Percentiles rank a stretch among this genome's conserved stretches.
phyloP scores from a whole-genome alignment of 495 filamentous ascomycete genomes.

The Pyronema domesticum region DNA sequence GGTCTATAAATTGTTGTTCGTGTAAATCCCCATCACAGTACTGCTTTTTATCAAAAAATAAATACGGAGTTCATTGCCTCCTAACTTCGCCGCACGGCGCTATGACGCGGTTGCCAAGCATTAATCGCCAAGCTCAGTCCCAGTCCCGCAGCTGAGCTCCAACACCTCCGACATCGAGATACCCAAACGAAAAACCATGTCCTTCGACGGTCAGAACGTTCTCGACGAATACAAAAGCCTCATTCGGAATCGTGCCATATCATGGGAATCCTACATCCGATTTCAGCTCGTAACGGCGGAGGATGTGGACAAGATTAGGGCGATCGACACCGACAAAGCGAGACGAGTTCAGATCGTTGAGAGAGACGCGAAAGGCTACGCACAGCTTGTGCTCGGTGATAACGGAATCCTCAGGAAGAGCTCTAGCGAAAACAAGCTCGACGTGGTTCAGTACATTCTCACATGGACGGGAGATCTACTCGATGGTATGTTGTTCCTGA shows the following conservation, averaged over 20 bases:
- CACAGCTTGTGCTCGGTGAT: constrained; percentile 54
- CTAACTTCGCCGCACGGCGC: too few relatives aligned
- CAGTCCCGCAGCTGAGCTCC: too few relatives aligned
- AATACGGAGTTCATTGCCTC: too few relatives aligned
- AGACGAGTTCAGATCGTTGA: constrained; percentile 70
- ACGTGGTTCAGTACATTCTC: constrained; percentile 87
- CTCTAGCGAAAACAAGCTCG: constrained; percentile 38
- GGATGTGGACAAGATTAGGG: constrained; percentile 89
- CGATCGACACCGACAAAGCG: constrained; percentile 81
- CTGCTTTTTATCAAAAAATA: too few relatives aligned
- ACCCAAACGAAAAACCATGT: constrained; percentile 35
- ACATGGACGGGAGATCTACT: constrained; percentile 78
- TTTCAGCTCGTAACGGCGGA: constrained; percentile 85
- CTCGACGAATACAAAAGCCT: constrained; percentile 84
- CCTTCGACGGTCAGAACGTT: constrained; percentile 77
- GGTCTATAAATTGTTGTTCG: too few relatives aligned
- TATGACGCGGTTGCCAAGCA: too few relatives aligned
- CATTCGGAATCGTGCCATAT: constrained; percentile 81
- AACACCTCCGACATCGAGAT: too few relatives aligned
- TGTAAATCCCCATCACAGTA: too few relatives aligned
- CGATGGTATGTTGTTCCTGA: constrained; percentile 39
- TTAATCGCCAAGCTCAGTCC: too few relatives aligned
- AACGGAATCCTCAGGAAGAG: constrained; percentile 16
- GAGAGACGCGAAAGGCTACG: constrained; percentile 58
- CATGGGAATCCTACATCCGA: constrained; percentile 93